Percentiles rank a stretch among this genome's conserved stretches.
These are phyloP conservation scores for Cyclanthera cordifolia DNA, from an alignment of 306 rosid genomes.

Conservation along the genomic window DNA sequence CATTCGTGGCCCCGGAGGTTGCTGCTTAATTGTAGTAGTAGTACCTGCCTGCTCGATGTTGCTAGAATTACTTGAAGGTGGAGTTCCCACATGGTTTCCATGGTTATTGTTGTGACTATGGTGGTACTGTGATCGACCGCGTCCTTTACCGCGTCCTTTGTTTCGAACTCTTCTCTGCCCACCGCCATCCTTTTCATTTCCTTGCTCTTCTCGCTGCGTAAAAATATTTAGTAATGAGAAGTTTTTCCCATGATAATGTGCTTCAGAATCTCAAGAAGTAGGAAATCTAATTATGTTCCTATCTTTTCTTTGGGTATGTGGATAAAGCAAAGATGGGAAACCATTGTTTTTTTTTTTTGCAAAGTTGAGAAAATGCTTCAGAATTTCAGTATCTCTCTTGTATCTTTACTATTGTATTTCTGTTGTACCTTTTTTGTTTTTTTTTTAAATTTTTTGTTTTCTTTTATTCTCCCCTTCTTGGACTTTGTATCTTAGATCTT, in stretches of 20 bases:
- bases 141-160: conserved; percentile 69
- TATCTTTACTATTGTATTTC: too few species aligned
- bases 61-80: conserved; percentile 34
- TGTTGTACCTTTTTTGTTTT: too few species aligned
- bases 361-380: neutral
- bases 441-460: too few species aligned
- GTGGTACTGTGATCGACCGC: conserved; percentile 59
- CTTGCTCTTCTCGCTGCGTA: conserved; percentile 70
- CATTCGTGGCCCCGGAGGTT: conserved; percentile 98
- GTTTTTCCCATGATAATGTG: too few species aligned
- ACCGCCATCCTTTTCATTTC: conserved; percentile 52
- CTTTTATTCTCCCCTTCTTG: too few species aligned
- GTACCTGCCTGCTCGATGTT: conserved; percentile 35
- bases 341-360: neutral
- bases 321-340: neutral
- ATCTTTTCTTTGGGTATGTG: neutral
- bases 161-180: conserved; percentile 70
- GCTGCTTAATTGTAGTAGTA: conserved; percentile 39
- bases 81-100: conserved; percentile 44
- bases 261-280: neutral
- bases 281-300: neutral
- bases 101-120: conserved; percentile 31
- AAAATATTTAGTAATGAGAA: neutral
- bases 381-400: too few species aligned
- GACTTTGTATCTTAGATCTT: too few species aligned